phyloP scores from a whole-genome alignment of 805 yeast genomes.

The Candida andamanensis region DNA sequence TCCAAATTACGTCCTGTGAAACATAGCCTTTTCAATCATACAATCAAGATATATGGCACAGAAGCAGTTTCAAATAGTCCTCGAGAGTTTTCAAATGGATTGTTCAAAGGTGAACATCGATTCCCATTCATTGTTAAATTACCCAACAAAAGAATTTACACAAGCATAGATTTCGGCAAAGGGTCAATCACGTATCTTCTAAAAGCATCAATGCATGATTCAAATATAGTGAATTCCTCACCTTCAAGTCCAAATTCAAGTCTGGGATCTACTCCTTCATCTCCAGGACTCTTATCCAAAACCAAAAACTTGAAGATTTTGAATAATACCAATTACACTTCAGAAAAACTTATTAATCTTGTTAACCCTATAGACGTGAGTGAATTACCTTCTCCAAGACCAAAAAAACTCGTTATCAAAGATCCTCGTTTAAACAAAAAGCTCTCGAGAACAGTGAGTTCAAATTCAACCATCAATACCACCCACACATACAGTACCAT shows the following conservation, averaged over 20 bases:
- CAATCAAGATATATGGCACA: conserved; percentile 53
- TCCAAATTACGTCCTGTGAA: conserved; percentile 50
- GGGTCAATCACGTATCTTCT: conserved; percentile 74
- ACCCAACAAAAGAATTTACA: conserved; percentile 68
- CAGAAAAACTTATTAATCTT: conserved; percentile 57
- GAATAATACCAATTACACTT: conserved; percentile 28
- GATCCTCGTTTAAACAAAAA: conserved; percentile 34
- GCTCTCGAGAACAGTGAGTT: conserved; percentile 31
- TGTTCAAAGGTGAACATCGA: conserved; percentile 79
- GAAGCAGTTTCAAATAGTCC: conserved; percentile 1
- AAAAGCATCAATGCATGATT: conserved; percentile 41
- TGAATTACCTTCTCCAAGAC: conserved; percentile 58
- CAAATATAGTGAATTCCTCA: conserved; percentile 13
- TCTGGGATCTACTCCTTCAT: conserved; percentile 9
- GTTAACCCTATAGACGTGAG: conserved; percentile 74
- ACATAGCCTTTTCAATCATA: conserved; percentile 51
- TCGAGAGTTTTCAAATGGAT: conserved; percentile 35
- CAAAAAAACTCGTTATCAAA: conserved; percentile 59
- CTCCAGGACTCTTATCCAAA: conserved; percentile 14
- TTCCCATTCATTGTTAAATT: conserved; percentile 81
- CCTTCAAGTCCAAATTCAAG: conserved; percentile 3
- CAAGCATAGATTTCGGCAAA: conserved; percentile 75
- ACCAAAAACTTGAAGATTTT: conserved; percentile 22
- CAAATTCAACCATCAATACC: conserved; percentile 28
- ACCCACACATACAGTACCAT: conserved; percentile 24